Conservation (phyloP, 176 grass and related monocot species). For the Musa itinerans region DNA sequence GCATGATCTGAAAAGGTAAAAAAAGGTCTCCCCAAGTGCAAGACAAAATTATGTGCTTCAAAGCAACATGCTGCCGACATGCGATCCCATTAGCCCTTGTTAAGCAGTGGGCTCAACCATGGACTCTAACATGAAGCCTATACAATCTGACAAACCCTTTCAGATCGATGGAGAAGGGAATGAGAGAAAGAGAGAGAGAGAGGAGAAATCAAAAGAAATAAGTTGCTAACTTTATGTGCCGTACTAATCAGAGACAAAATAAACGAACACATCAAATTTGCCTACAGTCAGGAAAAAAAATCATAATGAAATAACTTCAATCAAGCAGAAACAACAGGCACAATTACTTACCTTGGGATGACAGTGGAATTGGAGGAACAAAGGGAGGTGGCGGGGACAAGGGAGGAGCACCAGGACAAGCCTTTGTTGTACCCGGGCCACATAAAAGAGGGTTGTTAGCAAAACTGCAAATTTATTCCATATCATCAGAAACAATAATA, state of each 20-base stretch:
- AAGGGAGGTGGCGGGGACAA: constrained; percentile 15
- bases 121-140: background rate
- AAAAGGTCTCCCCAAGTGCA: background rate
- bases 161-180: background rate
- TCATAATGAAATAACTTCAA: background rate
- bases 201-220: background rate
- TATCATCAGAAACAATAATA: background rate
- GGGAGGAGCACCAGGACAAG: constrained; percentile 11
- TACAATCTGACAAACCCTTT: background rate
- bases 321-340: background rate
- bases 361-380: constrained; percentile 8
- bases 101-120: background rate
- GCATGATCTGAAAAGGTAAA: background rate
- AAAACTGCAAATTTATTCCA: constrained; percentile 6
- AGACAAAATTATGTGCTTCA: background rate
- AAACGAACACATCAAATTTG: background rate
- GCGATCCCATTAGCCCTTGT: background rate
- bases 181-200: background rate
- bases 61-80: background rate
- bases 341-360: constrained; percentile 4
- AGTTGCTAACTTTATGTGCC: background rate
- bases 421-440: constrained; percentile 10
- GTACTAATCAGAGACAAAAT: background rate
- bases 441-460: constrained; percentile 16
- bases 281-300: background rate